Base-by-base conservation (phyloP, 192 early-diverging fungal genomes). In the Coemansia sp. region DNA sequence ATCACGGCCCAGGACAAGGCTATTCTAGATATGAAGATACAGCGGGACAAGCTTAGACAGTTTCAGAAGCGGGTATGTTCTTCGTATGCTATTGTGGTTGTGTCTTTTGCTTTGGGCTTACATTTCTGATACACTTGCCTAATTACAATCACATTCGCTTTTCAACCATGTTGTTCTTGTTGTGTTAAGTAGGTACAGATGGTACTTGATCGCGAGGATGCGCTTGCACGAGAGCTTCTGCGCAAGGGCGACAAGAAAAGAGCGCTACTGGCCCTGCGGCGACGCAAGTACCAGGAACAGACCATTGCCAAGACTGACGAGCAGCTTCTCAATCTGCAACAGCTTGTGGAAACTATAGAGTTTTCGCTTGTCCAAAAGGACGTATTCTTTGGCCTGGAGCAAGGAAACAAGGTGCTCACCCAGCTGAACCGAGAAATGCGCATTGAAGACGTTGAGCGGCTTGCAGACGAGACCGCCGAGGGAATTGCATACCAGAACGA, bases 381-480 rank as follows among this genome's bases (percentile, higher is more conserved):
- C 58, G 86, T 99, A 12, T 63, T 97, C 39, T 89, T 88, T 49
- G 92, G 94, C 18, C 64, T 99, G 20, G 84, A 91, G 66, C 79
- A 89, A 51, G 95, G 95, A 62, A 96, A 92, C 82, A 86, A 85
- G 30, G 92, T 95, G 37, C 63, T 81, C 33, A 72, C 72, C 39
- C 70, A 88, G 63, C 93, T 95, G 60, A 96, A 95, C 79, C 85
- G 85, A 5, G 91, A 95, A 12, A 82, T 98, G 67, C 90, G 89
- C 21, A 63, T 99, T 33, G 92, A 96, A n/a, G 87, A 92, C 42
- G 94, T 98, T 0, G 93, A 99, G 55, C 86, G 87, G 43, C 81
- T 99, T 39, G 94, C 97, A 87, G 95, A 98, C 64, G 95, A 99
- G 59, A 98, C 95, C 1, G 92, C 90, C 4, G 97, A 99, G 40